These are phyloP conservation scores for Diaporthe batatas DNA, from an alignment of 2,329 filamentous ascomycete species.

Conservation along the genomic window DNA sequence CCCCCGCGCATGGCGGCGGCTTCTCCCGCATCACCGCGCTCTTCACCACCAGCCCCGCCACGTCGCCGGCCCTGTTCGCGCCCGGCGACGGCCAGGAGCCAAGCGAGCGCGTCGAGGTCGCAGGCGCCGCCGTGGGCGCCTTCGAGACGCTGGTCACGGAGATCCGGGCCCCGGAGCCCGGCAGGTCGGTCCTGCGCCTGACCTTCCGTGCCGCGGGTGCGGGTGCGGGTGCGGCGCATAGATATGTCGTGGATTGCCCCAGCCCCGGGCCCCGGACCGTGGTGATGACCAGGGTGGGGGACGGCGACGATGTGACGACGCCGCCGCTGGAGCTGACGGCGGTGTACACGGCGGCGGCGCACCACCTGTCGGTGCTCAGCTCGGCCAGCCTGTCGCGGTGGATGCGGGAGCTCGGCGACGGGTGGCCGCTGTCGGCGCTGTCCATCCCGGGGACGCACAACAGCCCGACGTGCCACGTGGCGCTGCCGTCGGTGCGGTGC, in stretches of 20 bases:
- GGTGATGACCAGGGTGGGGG: constrained; percentile 41
- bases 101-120: constrained; percentile 67
- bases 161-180: constrained; percentile 69
- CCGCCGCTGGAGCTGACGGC: constrained; percentile 70
- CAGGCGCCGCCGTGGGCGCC: constrained; percentile 70
- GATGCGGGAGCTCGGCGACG: constrained; percentile 83
- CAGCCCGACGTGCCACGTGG: constrained; percentile 85
- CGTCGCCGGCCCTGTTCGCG: constrained; percentile 48
- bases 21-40: constrained; percentile 51
- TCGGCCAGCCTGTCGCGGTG: constrained; percentile 78
- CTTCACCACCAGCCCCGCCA: constrained; percentile 52
- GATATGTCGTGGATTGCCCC: constrained; percentile 80
- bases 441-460: constrained; percentile 98
- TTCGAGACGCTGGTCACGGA: constrained; percentile 77
- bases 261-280: constrained; percentile 69
- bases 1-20: constrained; percentile 2
- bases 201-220: constrained; percentile 73
- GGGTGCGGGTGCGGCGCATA: constrained; percentile 63
- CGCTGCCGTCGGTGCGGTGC: constrained; percentile 92
- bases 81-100: constrained; percentile 49
- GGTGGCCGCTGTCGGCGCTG: constrained; percentile 81
- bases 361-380: constrained; percentile 75
- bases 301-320: constrained; percentile 22
- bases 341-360: constrained; percentile 71
- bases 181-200: constrained; percentile 78